Evolutionary conservation across 306 rosid genomes (phyloP).

Genomic region (Prunus campanulata): DNA sequence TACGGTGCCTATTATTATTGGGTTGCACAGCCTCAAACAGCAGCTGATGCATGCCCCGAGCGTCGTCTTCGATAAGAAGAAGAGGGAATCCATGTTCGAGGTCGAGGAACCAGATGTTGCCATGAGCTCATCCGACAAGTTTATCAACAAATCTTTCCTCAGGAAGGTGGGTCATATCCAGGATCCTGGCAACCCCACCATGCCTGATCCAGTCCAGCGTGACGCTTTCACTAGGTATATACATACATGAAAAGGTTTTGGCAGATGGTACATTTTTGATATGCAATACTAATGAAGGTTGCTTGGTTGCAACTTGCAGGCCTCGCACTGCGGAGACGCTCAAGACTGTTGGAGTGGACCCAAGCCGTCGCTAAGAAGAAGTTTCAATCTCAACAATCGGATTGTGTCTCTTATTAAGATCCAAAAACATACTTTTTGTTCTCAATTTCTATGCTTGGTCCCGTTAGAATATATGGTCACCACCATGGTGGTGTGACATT

Average conservation of each 20-base stretch:
- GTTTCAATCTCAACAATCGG: background rate
- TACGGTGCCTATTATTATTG: background rate
- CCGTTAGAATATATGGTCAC: background rate
- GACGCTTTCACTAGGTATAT: constrained; percentile 29
- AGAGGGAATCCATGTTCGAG: constrained; percentile 23
- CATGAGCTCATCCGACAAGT: constrained; percentile 23
- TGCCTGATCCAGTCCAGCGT: constrained; percentile 17
- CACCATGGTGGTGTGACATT: background rate
- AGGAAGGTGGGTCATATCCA: constrained; percentile 36
- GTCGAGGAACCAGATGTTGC: constrained; percentile 25
- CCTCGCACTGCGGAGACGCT: constrained; percentile 26
- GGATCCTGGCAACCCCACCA: background rate
- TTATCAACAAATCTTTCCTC: constrained; percentile 30
- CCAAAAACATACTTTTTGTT: background rate
- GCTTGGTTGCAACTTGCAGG: constrained; percentile 17
- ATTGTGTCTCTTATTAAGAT: constrained; percentile 16
- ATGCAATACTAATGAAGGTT: background rate
- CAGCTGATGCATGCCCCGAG: constrained; percentile 31
- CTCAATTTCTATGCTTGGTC: background rate
- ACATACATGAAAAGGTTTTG: background rate
- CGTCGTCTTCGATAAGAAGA: constrained; percentile 18
- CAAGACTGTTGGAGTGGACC: constrained; percentile 24
- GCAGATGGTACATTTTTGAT: background rate
- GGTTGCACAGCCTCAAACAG: constrained; percentile 22
- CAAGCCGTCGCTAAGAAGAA: background rate